Percentiles rank a stretch among this genome's conserved stretches.
Conservation (phyloP, 1,284 basidiomycete genomes). For the Papiliotrema nemorosa region DNA sequence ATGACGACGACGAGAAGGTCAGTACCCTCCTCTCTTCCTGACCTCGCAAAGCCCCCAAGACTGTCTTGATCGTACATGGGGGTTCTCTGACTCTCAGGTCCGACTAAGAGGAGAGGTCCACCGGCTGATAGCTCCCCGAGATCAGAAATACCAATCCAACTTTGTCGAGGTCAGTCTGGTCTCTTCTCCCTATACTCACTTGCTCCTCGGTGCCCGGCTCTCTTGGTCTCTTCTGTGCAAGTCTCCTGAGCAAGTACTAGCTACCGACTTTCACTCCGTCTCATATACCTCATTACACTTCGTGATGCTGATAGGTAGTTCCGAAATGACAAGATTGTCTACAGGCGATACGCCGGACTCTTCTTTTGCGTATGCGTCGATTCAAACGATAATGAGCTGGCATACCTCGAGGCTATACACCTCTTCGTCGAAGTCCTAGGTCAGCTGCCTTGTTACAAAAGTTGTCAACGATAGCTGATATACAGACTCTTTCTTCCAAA, state of each 20-base stretch:
- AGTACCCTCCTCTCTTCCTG: conserved; percentile 13
- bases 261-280: not conserved
- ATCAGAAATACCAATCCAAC: conserved; percentile 98
- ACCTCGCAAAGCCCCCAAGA: no score
- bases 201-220: no score
- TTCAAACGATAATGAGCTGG: conserved; percentile 95
- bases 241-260: not conserved
- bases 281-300: not conserved
- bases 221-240: not conserved
- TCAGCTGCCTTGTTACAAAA: conserved; percentile 45
- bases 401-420: conserved; percentile 95
- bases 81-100: conserved; percentile 61
- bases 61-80: no score
- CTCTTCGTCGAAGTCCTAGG: conserved; percentile 98
- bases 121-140: conserved; percentile 88
- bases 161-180: conserved; percentile 83
- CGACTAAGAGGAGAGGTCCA: conserved; percentile 92
- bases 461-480: not conserved
- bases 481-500: conserved; percentile 92
- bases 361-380: conserved; percentile 99
- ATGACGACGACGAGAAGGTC: conserved; percentile 94
- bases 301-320: conserved; percentile 58
- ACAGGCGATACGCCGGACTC: conserved; percentile 91
- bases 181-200: no score
- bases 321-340: conserved; percentile 91